A percentile compares a stretch with the other conserved stretches of the same genome.
Conservation (phyloP, 768 basidiomycete species). For the Piloderma croceum region DNA sequence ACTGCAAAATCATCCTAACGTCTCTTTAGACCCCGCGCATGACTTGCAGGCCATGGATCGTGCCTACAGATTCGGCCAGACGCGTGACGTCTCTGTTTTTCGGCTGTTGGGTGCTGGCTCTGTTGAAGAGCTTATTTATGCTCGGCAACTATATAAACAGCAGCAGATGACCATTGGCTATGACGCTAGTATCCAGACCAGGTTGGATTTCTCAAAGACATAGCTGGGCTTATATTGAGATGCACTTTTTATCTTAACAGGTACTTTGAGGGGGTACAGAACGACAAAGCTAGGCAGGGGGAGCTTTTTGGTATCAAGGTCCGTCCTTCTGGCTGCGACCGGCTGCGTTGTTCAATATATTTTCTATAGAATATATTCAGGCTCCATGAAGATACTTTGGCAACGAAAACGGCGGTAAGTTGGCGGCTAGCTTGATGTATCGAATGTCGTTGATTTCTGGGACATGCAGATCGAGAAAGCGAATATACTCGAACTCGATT, state of each 20-base stretch:
- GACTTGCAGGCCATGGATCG: constrained; percentile 91
- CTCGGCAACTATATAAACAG: constrained; percentile 87
- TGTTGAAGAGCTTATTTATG: constrained; percentile 83
- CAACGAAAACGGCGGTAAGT: constrained; percentile 68
- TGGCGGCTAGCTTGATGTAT: background rate
- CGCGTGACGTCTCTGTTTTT: constrained; percentile 78
- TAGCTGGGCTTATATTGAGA: background rate
- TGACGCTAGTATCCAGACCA: constrained; percentile 75
- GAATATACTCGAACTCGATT: constrained; percentile 67
- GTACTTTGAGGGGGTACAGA: constrained; percentile 80
- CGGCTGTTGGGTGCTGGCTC: constrained; percentile 83
- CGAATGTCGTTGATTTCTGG: background rate
- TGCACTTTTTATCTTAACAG: constrained; percentile 37
- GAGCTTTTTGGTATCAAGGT: constrained; percentile 71
- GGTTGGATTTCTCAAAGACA: too few relatives aligned
- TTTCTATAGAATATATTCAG: constrained; percentile 66
- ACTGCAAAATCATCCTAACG: background rate
- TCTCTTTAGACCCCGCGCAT: constrained; percentile 76
- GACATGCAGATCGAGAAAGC: constrained; percentile 67
- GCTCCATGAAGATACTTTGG: constrained; percentile 61
- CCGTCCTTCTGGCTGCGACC: background rate
- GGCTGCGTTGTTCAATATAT: background rate
- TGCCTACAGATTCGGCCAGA: constrained; percentile 84
- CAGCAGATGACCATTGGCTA: constrained; percentile 93
- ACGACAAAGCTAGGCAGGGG: constrained; percentile 65